Percentiles rank a stretch among this genome's conserved stretches.
phyloP scores from a whole-genome alignment of 2,329 filamentous ascomycete genomes.

The Conoideocrella luteorostrata region DNA sequence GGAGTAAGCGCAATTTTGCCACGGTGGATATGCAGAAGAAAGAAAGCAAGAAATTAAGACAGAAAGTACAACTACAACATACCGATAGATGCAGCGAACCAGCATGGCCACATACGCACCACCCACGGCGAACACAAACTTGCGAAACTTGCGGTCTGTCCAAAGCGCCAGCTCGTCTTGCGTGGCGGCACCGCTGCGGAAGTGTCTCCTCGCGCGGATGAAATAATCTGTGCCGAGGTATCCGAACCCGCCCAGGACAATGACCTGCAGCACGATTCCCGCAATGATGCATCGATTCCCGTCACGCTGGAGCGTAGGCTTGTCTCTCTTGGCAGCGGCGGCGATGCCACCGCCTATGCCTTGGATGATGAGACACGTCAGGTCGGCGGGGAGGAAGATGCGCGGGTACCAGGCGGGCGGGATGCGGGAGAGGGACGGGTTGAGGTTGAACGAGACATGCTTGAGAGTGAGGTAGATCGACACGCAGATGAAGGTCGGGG shows the following conservation, averaged over 20 bases:
- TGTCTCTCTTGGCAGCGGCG: constrained; percentile 35
- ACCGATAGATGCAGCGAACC: constrained; percentile 50
- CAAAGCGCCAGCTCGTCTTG: constrained; percentile 31
- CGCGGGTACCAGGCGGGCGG: constrained; percentile 46
- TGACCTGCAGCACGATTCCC: constrained; percentile 47
- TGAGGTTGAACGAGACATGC: constrained; percentile 46
- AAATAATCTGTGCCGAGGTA: constrained; percentile 38
- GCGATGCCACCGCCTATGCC: constrained; percentile 52
- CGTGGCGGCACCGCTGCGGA: constrained; percentile 24
- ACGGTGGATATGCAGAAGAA: no score
- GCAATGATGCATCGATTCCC: constrained; percentile 49
- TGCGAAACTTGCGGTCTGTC: constrained; percentile 34
- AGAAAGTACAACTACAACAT: constrained; percentile 19
- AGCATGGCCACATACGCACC: constrained; percentile 40
- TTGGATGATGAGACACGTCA: constrained; percentile 53
- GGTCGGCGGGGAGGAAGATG: constrained; percentile 53
- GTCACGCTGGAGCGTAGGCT: constrained; percentile 32
- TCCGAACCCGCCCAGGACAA: constrained; percentile 43
- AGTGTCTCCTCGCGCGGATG: constrained; percentile 32
- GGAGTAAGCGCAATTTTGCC: no score
- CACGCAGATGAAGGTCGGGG: constrained; percentile 55
- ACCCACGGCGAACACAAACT: constrained; percentile 37
- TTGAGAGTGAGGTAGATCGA: constrained; percentile 59
- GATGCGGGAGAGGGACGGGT: constrained; percentile 44
- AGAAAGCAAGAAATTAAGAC: not conserved